phyloP scores from a whole-genome alignment of 2,329 filamentous ascomycete genomes.

The Aspergillus piperis region DNA sequence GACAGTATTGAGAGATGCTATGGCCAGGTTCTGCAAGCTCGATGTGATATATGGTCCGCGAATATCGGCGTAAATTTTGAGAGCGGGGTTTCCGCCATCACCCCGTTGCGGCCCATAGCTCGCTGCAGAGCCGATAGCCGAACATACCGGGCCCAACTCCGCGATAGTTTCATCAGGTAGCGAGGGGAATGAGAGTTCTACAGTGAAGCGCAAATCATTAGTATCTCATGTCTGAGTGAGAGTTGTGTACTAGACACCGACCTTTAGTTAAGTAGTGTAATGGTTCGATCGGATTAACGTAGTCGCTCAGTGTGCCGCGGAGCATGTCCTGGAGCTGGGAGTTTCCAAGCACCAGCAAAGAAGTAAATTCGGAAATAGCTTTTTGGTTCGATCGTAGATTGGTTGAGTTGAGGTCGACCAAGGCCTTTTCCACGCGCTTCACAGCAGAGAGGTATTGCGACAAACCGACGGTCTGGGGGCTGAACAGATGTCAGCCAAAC shows the following conservation, averaged over 20 bases:
- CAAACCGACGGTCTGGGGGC: conserved; percentile 78
- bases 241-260: conserved; percentile 18
- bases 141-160: conserved; percentile 76
- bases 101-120: conserved; percentile 53
- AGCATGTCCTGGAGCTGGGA: conserved; percentile 83
- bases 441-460: conserved; percentile 85
- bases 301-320: conserved; percentile 74
- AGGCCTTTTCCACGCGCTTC: conserved; percentile 82
- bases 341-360: conserved; percentile 75
- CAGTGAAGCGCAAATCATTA: neutral
- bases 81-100: conserved; percentile 67
- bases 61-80: conserved; percentile 81
- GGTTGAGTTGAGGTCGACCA: conserved; percentile 81
- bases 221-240: conserved; percentile 34
- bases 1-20: conserved; percentile 79
- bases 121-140: conserved; percentile 67
- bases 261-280: conserved; percentile 91
- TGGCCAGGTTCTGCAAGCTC: conserved; percentile 81
- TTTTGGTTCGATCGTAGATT: conserved; percentile 91
- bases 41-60: conserved; percentile 82
- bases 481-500: conserved; percentile 26
- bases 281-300: conserved; percentile 79
- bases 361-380: conserved; percentile 76
- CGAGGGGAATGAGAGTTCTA: conserved; percentile 73
- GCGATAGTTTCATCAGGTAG: conserved; percentile 74